Percentiles rank a stretch among this genome's conserved stretches.
Evolutionary conservation across 257 asterid genomes (phyloP).

Genomic region (Solanum bukasovii): DNA sequence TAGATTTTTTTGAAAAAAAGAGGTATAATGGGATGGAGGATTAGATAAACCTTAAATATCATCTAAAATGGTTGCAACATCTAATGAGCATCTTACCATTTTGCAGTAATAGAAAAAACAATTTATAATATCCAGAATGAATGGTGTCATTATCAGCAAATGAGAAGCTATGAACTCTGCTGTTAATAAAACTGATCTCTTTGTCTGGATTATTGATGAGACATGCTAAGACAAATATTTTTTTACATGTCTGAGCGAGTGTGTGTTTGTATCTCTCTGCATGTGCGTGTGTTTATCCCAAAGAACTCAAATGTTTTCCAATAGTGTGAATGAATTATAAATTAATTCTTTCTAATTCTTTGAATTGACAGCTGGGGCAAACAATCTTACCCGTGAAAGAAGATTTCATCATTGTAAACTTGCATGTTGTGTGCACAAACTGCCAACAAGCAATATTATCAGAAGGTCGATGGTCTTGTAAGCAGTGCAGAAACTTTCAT

Average conservation of each 20-base stretch:
- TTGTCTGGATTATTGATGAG: not conserved
- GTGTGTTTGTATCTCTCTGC: not conserved
- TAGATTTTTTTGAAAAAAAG: not conserved
- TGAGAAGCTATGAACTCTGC: not conserved
- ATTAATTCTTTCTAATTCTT: not conserved
- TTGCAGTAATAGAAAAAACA: not conserved
- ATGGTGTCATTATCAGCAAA: not conserved
- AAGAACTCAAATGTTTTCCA: not conserved
- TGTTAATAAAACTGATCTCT: not conserved
- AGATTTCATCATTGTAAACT: constrained; percentile 44
- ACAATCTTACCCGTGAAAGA: constrained; percentile 40
- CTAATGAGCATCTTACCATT: not conserved
- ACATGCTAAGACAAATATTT: not conserved
- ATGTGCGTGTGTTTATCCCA: not conserved
- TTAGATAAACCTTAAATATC: not conserved
- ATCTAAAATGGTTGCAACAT: not conserved
- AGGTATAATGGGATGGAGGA: not conserved
- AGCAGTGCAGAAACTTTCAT: constrained; percentile 44
- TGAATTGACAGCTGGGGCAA: constrained; percentile 39
- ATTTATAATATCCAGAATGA: not conserved
- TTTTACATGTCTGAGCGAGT: not conserved
- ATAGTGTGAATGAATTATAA: not conserved
- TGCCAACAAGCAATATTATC: constrained; percentile 48
- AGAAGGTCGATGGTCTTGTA: constrained; percentile 45
- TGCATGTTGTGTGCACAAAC: constrained; percentile 42